phyloP scores from a whole-genome alignment of 345 rosid genomes.

The Orychophragmus violaceus region DNA sequence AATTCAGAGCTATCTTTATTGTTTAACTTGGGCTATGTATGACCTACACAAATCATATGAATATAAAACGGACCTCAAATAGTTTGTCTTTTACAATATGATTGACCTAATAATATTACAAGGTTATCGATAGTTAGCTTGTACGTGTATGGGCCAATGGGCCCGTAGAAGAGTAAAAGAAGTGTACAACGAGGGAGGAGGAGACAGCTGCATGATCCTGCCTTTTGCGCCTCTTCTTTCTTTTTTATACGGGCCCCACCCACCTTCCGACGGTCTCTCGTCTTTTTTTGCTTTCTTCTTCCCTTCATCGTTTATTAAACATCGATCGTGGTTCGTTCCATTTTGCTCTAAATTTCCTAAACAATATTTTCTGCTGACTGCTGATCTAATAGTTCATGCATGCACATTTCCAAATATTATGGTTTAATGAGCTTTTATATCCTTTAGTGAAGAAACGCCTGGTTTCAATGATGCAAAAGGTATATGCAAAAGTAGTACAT shows the following conservation, averaged over 20 bases:
- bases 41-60: background rate
- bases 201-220: slow-evolving; percentile 26
- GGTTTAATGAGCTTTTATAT: no score
- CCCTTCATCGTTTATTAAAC: background rate
- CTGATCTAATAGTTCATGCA: no score
- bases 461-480: no score
- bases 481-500: background rate
- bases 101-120: background rate
- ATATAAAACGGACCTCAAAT: background rate
- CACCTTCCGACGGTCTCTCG: background rate
- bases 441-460: no score
- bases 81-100: background rate
- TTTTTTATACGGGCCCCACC: background rate
- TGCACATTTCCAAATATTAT: no score
- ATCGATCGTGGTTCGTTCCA: background rate
- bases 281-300: no score
- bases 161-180: slow-evolving; percentile 22
- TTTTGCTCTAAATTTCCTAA: background rate
- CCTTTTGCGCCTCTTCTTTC: background rate
- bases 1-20: background rate
- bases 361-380: background rate
- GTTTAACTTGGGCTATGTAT: background rate
- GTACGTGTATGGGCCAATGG: background rate
- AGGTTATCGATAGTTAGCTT: background rate
- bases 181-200: slow-evolving; percentile 21